A percentile compares a stretch with the other conserved stretches of the same genome.
These are phyloP conservation scores for Hamigera avellanea DNA, from an alignment of 495 filamentous ascomycete species.

Conservation along the genomic window DNA sequence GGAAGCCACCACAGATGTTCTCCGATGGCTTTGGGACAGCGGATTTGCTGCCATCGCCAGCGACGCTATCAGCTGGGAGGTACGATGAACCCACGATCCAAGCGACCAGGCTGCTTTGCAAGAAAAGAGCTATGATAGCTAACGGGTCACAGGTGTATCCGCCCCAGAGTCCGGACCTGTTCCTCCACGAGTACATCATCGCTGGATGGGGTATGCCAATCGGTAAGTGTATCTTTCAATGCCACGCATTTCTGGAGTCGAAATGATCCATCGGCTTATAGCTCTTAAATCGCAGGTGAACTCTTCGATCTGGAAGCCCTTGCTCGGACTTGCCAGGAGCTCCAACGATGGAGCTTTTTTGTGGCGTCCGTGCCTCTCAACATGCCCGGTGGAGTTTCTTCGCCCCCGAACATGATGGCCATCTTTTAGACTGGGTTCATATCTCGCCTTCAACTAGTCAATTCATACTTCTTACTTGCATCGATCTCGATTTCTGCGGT, in stretches of 20 bases:
- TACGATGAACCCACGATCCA: constrained; percentile 11
- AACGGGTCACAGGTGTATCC: constrained; percentile 16
- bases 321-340: constrained; percentile 26
- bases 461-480: too few relatives aligned
- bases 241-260: too few relatives aligned
- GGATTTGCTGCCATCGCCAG: constrained; percentile 41
- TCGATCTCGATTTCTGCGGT: too few relatives aligned
- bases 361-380: constrained; percentile 41
- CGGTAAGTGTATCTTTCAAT: constrained; percentile 17
- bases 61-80: constrained; percentile 37
- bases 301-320: constrained; percentile 44
- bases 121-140: too few relatives aligned
- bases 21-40: constrained; percentile 36
- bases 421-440: too few relatives aligned
- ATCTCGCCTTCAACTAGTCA: too few relatives aligned
- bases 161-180: constrained; percentile 18
- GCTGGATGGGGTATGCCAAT: constrained; percentile 47
- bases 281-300: constrained; percentile 23
- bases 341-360: constrained; percentile 42
- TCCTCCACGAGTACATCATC: constrained; percentile 42
- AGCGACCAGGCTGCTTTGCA: too few relatives aligned
- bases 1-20: constrained; percentile 25
- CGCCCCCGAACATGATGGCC: constrained; percentile 34
- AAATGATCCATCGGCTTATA: not conserved
- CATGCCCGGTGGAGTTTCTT: constrained; percentile 38